Evolutionary conservation across 208 protist species (phyloP).

Genomic region (Trypanosoma congolense): DNA sequence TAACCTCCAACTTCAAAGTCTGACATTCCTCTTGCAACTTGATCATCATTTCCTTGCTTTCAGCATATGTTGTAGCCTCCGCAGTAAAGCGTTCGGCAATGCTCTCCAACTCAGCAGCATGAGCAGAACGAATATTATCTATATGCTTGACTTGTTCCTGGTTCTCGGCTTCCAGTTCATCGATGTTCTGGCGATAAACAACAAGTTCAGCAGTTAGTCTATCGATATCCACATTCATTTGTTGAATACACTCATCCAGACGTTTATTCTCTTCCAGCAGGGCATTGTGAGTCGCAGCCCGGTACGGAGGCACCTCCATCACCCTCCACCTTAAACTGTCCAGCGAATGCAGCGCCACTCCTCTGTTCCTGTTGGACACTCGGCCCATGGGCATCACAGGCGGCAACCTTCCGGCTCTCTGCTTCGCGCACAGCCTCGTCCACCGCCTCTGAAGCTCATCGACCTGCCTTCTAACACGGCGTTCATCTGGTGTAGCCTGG

Average conservation of each 20-base stretch:
- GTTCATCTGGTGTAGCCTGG: conserved; percentile 60
- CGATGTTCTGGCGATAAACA: conserved; percentile 82
- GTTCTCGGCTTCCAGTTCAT: conserved; percentile 74
- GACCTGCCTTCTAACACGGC: conserved; percentile 71
- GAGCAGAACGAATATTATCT: conserved; percentile 58
- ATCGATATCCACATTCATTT: conserved; percentile 51
- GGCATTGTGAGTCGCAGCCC: conserved; percentile 67
- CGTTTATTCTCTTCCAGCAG: conserved; percentile 52
- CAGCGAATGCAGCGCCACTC: no score
- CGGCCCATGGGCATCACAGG: no score
- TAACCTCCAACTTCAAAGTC: neutral
- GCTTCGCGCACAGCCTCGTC: conserved; percentile 77
- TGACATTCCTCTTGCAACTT: conserved; percentile 46
- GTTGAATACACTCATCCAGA: conserved; percentile 29
- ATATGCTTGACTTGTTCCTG: conserved; percentile 81
- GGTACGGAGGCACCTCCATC: no score
- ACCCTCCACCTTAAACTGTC: no score
- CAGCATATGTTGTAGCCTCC: conserved; percentile 43
- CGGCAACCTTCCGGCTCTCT: conserved; percentile 35
- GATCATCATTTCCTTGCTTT: conserved; percentile 41
- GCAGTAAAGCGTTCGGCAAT: conserved; percentile 38
- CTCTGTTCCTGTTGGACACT: no score
- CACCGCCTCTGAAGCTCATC: conserved; percentile 83
- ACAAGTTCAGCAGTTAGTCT: conserved; percentile 85
- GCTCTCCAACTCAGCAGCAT: conserved; percentile 42